phyloP scores from a whole-genome alignment of 306 rosid species.

The Senna tora region DNA sequence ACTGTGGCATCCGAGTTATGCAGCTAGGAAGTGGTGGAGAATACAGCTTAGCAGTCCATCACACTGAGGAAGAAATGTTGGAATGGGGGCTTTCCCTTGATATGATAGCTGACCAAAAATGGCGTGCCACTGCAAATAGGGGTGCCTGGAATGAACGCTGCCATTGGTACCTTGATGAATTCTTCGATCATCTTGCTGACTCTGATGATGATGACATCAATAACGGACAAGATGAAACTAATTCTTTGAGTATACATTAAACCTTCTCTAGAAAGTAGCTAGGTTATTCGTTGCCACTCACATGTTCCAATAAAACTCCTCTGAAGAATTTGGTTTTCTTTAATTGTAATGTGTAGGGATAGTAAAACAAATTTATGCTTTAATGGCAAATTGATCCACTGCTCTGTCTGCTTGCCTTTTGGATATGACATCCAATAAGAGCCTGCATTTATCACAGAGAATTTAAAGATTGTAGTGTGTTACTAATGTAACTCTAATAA shows the following conservation, averaged over 20 bases:
- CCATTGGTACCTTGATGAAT: slow-evolving; percentile 76
- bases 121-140: slow-evolving; percentile 63
- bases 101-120: slow-evolving; percentile 86
- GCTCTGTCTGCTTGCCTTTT: no score
- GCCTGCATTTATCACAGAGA: no score
- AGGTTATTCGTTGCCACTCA: slow-evolving; percentile 32
- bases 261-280: slow-evolving; percentile 28
- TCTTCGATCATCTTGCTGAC: slow-evolving; percentile 67
- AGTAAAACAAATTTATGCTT: no score
- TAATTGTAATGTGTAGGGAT: slow-evolving; percentile 2
- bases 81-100: slow-evolving; percentile 88
- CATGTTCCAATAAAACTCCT: neutral
- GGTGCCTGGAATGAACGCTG: slow-evolving; percentile 79
- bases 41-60: slow-evolving; percentile 84
- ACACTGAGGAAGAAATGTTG: slow-evolving; percentile 71
- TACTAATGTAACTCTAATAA: no score
- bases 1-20: slow-evolving; percentile 79
- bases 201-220: slow-evolving; percentile 48
- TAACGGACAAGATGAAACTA: slow-evolving; percentile 2
- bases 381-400: neutral
- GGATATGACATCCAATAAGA: no score
- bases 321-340: neutral
- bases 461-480: neutral
- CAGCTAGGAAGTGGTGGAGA: slow-evolving; percentile 88
- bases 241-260: neutral